Percentiles rank a stretch among this genome's conserved stretches.
Conservation (phyloP, 257 asterid species). For the Asclepias syriaca region DNA sequence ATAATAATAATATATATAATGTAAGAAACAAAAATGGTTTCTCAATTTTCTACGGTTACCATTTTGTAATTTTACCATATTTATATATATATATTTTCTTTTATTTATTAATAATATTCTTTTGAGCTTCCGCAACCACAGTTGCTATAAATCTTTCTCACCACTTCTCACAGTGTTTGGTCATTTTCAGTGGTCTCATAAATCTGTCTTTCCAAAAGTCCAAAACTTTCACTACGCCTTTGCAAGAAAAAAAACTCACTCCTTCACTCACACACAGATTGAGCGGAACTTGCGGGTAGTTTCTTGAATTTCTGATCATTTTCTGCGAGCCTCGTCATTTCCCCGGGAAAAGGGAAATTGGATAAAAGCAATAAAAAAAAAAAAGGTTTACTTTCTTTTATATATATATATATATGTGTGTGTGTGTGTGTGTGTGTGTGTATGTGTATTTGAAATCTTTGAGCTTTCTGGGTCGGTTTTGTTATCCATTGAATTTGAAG, state of each 20-base stretch:
- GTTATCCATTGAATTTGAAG: slow-evolving; percentile 21
- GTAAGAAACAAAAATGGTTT: too few relatives aligned
- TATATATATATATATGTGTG: too few relatives aligned
- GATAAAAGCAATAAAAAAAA: too few relatives aligned
- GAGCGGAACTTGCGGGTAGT: slow-evolving; percentile 17
- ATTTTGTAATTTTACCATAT: not conserved
- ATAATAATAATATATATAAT: too few relatives aligned
- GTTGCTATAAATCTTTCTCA: not conserved
- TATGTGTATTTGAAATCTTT: not conserved
- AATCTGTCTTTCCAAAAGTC: slow-evolving; percentile 12
- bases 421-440: not conserved
- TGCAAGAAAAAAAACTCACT: not conserved
- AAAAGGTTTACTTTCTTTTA: too few relatives aligned
- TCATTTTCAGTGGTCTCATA: not conserved
- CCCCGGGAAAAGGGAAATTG: not conserved
- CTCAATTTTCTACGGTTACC: slow-evolving; percentile 17
- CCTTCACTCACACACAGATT: not conserved
- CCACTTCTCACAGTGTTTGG: not conserved
- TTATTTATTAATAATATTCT: not conserved
- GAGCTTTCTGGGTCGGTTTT: slow-evolving; percentile 20
- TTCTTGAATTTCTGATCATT: slow-evolving; percentile 8
- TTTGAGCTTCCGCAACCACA: not conserved
- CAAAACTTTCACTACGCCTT: not conserved
- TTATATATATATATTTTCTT: not conserved
- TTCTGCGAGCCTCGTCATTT: slow-evolving; percentile 12